Evolutionary conservation across 257 asterid species (phyloP), one percentile per base, ranked within the genome.

Genomic region (Nicotiana undulata): DNA sequence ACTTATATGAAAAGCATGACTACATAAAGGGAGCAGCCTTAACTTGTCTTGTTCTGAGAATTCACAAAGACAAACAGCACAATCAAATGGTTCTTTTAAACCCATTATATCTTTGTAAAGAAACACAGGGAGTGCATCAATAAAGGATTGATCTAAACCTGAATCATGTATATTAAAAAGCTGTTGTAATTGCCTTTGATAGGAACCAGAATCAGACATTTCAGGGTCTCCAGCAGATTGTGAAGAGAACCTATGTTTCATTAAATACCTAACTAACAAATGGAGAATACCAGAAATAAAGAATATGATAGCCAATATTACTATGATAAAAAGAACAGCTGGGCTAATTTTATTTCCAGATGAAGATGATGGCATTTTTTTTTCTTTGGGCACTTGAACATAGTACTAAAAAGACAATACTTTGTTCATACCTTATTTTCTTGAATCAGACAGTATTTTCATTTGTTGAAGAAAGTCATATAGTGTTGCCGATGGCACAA

Each of bases 1-100:
- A 52, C 87, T 94, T 13, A 93, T 75, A 85, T 95, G 99, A 85
- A 95, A 95, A 29, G 99, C 98, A 83, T 95, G 99, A 78, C 97
- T 82, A 85, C 99, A 95, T 12, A 88, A 26, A 0, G 99, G 99
- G 26, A 95, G 86, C 83, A 95, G 56, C 86, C 99, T 90, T 16
- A 95, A 64, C 61, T 87, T 84, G 65, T 95, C 99, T 76, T 87
- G 83, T 29, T 87, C 92, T 1, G 91, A 83, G 84, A 93, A 95
- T 70, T 93, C 98, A 80, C 97, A 92, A 0, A 95, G 81, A 79
- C 99, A 95, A 24, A 95, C 98, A 31, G 97, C 96, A 74, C 98
- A 95, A 76, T 95, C 99, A 70, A 93, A 95, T 24, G 97, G 97
- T 88, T 93, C 97, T 53, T 89, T 89, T 6, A 76, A 64, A 0